Conservation (phyloP, 495 filamentous ascomycete genomes). For the Penicillium cinerascens region DNA sequence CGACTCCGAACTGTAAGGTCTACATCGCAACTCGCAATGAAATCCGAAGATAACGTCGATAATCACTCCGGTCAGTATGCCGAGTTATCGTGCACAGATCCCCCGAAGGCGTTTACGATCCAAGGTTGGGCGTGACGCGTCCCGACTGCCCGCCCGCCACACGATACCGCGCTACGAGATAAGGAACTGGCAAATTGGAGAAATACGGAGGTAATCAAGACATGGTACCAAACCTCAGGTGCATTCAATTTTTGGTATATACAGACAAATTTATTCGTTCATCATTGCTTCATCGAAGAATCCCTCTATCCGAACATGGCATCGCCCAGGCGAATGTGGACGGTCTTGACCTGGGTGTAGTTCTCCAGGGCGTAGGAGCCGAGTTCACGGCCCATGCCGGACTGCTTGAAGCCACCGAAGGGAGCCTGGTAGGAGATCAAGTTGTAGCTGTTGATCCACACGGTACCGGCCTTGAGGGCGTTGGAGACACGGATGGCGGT, state of each 20-base stretch:
- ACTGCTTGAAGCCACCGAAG: constrained; percentile 93
- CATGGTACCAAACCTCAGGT: not conserved
- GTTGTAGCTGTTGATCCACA: constrained; percentile 97
- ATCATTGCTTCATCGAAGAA: constrained; percentile 7
- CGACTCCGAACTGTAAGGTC: not conserved
- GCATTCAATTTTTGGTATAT: constrained; percentile 13
- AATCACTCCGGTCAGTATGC: too few relatives aligned
- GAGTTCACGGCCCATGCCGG: constrained; percentile 89
- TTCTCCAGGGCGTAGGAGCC: constrained; percentile 90
- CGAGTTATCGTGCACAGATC: too few relatives aligned
- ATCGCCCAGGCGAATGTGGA: constrained; percentile 60
- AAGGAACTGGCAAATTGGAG: too few relatives aligned
- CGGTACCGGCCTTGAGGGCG: constrained; percentile 75
- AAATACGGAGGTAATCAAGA: not conserved
- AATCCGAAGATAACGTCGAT: too few relatives aligned
- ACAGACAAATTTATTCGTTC: constrained; percentile 8
- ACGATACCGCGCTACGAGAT: too few relatives aligned
- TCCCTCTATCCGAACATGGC: constrained; percentile 53
- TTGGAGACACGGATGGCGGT: constrained; percentile 88
- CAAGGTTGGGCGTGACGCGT: too few relatives aligned
- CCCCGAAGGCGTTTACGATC: too few relatives aligned
- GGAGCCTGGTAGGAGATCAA: constrained; percentile 75
- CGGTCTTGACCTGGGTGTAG: constrained; percentile 81
- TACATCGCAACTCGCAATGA: not conserved
- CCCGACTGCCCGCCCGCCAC: too few relatives aligned